phyloP scores from a whole-genome alignment of 257 asterid species.

The Solanum appendiculatum region DNA sequence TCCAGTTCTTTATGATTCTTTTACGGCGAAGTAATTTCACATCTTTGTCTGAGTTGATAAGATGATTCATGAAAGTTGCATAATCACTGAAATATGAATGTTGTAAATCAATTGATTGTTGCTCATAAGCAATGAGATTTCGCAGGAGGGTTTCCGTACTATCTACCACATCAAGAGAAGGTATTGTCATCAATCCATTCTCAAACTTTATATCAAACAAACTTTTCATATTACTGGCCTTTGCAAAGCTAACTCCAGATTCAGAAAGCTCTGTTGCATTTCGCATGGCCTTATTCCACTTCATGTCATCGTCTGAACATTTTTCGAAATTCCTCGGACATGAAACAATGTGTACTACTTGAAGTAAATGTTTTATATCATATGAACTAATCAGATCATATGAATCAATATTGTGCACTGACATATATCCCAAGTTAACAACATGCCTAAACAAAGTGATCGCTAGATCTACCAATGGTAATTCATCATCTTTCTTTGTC shows the following conservation, averaged over 20 bases:
- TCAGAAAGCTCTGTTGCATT: conserved; percentile 7
- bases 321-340: not conserved
- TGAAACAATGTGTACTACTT: not conserved
- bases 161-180: not conserved
- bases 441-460: too few relatives aligned
- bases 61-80: too few relatives aligned
- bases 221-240: not conserved
- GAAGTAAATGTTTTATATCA: not conserved
- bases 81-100: too few relatives aligned
- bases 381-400: too few relatives aligned
- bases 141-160: not conserved
- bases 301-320: not conserved
- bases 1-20: not conserved
- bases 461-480: too few relatives aligned
- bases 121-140: not conserved
- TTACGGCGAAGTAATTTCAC: not conserved
- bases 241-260: conserved; percentile 5
- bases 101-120: too few relatives aligned
- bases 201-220: conserved; percentile 5
- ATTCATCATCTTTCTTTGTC: not conserved
- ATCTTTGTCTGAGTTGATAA: too few relatives aligned
- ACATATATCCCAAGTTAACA: too few relatives aligned
- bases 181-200: not conserved
- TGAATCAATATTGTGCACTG: too few relatives aligned
- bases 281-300: not conserved